Evolutionary conservation across 2,329 filamentous ascomycete species (phyloP), one percentile per base, ranked within the genome.

Genomic region (Phialophora expanda): DNA sequence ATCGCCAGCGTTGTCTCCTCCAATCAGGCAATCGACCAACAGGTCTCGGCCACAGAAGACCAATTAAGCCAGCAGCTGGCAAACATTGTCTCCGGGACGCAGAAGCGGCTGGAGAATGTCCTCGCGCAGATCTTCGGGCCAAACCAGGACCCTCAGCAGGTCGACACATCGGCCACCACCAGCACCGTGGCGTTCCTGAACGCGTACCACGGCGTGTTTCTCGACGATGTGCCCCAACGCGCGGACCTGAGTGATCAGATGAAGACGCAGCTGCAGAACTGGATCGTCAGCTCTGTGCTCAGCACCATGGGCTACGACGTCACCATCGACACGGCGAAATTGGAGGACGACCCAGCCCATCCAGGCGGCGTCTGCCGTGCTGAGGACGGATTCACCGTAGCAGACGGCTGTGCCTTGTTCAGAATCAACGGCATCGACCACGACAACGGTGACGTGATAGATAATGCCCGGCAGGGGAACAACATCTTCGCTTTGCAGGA

Each of bases 401-500:
- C n/a, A 4, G 22, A 5, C 2, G 50, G 50, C 17, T 65, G 63
- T 26, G 63, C 56, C 7, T 51, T 65, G 57, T 65, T 65, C 22
- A 30, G 63, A 26, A 65, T 61, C 50, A 51, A 61, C 38, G 63
- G 63, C 38, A 61, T 54, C 24, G 26, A 57, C 48, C 24, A 41
- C 46, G 24, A 30, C n/a, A 48, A 48, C 17, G 61, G 61, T 30
- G 44, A 56, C 22, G 62, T 64, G 22, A 64, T 64, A 32, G 62
- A 59, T 22, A 44, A 24, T 22, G 50, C 56, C 8, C 24, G n/a
- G 22, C 56, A 56, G 57, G 62, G 62, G 5, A 64, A 64, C 48
- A 55, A 64, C 44, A 64, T 64, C 56, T 64, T 64, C 34, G 62
- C 62, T 11, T 48, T 64, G 30, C 55, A 60, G 46, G 62, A 58